Evolutionary conservation across 2,329 filamentous ascomycete genomes (phyloP), one percentile per base, ranked within the genome.

Genomic region (Calonectria ilicicola): DNA sequence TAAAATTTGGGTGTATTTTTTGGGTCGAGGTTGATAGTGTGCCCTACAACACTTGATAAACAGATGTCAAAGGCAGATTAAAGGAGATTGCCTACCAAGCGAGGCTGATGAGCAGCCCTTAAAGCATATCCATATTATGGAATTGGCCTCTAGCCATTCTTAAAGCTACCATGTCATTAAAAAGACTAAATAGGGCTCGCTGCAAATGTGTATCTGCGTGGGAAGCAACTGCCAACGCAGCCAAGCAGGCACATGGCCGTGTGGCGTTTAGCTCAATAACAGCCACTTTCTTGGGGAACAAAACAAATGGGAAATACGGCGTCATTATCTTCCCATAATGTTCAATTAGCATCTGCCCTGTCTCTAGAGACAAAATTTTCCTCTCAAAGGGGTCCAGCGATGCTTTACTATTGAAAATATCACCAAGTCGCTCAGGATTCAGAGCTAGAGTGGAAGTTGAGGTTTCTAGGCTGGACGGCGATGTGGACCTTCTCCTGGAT

Each of bases 61-160:
- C 9, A 1, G 0, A 0, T 9, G 14, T 17, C 4, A 3, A 1
- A 1, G 17, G 35, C 15, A 1, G 1, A 3, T 14, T 0, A 2
- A 0, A 0, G 4, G 3, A 10, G 2, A 17, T 27, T 49, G 1
- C 74, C 0, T 74, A 83, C 81, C 81, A 83, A 27, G 81, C 81
- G 9, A 83, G 63, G 40, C 78, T 72, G 5, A 83, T 75, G 0
- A 83, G 75, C 1, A 83, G 78, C 3, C 79, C 81, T 51, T 82
- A 81, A 0, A 83, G 27, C 2, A 83, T 44, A 40, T 83, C 81
- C 0, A 83, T 27, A 7, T 75, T 73, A 0, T 74, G 72, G 32
- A 83, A 76, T 1, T 72, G 65, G 1, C 78, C 80, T 0, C 64
- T 60, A 0, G 73, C 19, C 53, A 83, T 53, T 3, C 73, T 75